These are phyloP conservation scores for Flaveria ramosissima DNA, from an alignment of 129 eudicot genomes.

Conservation along the genomic window DNA sequence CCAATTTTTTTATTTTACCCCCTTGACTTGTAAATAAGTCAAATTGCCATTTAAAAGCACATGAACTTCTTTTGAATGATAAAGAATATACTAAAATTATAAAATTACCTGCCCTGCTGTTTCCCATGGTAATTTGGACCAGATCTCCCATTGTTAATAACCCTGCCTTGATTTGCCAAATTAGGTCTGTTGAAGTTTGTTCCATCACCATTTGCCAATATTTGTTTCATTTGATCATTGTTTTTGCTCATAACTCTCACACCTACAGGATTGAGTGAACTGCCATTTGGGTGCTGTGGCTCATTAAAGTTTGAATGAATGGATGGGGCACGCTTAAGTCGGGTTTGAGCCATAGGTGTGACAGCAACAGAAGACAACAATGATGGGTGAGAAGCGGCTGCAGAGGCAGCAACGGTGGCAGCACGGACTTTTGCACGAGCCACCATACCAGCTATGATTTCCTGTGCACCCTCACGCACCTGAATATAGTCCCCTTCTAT, in stretches of 20 bases:
- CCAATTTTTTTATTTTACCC: not conserved
- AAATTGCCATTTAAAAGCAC: not conserved
- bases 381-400: conserved; percentile 51
- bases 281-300: conserved; percentile 49
- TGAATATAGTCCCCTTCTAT: conserved; percentile 91
- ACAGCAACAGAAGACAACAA: conserved; percentile 84
- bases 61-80: not conserved
- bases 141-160: conserved; percentile 49
- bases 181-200: conserved; percentile 2
- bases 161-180: conserved; percentile 38
- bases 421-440: conserved; percentile 91
- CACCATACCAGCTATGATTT: conserved; percentile 83
- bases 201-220: conserved; percentile 46
- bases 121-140: conserved; percentile 51
- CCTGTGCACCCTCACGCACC: conserved; percentile 95
- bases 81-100: not conserved
- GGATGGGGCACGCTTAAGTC: conserved; percentile 54
- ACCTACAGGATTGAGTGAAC: conserved; percentile 49
- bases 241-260: conserved; percentile 65
- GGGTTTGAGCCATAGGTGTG: conserved; percentile 95
- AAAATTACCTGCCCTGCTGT: conserved; percentile 74
- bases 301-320: conserved; percentile 40
- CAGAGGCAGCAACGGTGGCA: conserved; percentile 65
- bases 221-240: conserved; percentile 49
- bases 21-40: not conserved